Percentiles rank a stretch among this genome's conserved stretches.
Evolutionary conservation across 2,329 filamentous ascomycete species (phyloP).

Genomic region (Metarhizium anisopliae): DNA sequence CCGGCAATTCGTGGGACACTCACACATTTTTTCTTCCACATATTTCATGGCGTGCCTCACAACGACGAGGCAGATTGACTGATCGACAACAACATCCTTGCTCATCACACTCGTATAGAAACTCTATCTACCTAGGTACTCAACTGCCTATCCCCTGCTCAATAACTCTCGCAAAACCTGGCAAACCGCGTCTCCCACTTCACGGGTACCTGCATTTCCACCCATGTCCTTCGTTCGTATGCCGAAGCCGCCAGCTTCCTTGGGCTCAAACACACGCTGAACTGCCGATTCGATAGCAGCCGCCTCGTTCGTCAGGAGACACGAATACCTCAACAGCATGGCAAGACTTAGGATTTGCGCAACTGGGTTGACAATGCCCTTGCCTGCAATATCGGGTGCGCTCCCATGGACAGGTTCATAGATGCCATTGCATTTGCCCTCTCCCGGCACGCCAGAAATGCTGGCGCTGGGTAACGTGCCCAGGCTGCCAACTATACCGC

Average conservation of each 20-base stretch:
- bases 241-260: constrained; percentile 27
- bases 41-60: no score
- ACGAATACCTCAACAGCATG: constrained; percentile 69
- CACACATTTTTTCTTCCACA: no score
- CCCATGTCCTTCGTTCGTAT: constrained; percentile 61
- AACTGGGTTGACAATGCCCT: constrained; percentile 59
- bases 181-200: constrained; percentile 67
- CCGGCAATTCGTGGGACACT: no score
- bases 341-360: constrained; percentile 62
- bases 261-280: constrained; percentile 50
- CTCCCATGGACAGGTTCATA: constrained; percentile 68
- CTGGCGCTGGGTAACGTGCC: no score
- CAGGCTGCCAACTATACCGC: constrained; percentile 35
- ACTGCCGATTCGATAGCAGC: no score
- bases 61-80: no score
- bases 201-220: constrained; percentile 59
- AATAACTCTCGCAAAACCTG: not conserved
- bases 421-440: constrained; percentile 52
- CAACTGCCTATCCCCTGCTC: not conserved
- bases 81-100: no score
- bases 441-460: not conserved
- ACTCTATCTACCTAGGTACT: no score
- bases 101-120: no score
- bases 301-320: constrained; percentile 27
- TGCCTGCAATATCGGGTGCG: constrained; percentile 65